A percentile compares a stretch with the other conserved stretches of the same genome.
Conservation (phyloP, 768 basidiomycete species). For the Xerocomellus intermedius region DNA sequence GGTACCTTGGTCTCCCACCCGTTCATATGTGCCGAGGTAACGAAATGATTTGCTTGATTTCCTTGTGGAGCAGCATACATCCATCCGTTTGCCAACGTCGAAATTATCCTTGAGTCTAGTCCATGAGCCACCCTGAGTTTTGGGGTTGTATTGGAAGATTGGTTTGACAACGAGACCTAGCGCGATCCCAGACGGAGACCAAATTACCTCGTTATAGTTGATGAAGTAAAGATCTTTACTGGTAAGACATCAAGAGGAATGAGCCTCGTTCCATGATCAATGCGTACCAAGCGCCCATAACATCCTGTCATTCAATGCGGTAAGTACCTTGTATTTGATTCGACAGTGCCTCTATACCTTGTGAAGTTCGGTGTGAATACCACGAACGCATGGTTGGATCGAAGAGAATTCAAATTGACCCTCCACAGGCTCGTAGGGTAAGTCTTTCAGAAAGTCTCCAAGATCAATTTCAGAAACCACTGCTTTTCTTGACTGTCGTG, state of each 20-base stretch:
- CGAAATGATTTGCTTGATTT: neutral
- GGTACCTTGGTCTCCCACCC: constrained; percentile 8
- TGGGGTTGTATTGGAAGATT: constrained; percentile 28
- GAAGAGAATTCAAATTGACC: constrained; percentile 13
- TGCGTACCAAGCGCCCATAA: constrained; percentile 8
- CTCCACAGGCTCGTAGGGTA: constrained; percentile 11
- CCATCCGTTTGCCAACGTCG: constrained; percentile 15
- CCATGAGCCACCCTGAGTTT: constrained; percentile 17
- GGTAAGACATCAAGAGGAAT: neutral
- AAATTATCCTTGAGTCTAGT: constrained; percentile 9
- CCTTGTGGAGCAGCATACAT: constrained; percentile 14
- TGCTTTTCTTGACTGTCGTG: constrained; percentile 12
- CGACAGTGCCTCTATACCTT: constrained; percentile 15
- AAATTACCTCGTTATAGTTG: constrained; percentile 19
- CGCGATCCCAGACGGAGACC: constrained; percentile 22
- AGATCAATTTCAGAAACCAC: constrained; percentile 18
- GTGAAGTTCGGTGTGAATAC: neutral
- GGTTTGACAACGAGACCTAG: constrained; percentile 27
- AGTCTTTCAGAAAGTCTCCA: neutral
- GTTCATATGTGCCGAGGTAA: constrained; percentile 30
- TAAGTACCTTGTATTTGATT: neutral
- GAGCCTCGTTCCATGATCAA: neutral
- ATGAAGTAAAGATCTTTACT: constrained; percentile 16
- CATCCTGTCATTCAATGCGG: constrained; percentile 1
- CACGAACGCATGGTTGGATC: neutral